Percentiles rank a stretch among this genome's conserved stretches.
phyloP scores from a whole-genome alignment of 2,329 filamentous ascomycete genomes.

The Cryphonectria carpinicola region DNA sequence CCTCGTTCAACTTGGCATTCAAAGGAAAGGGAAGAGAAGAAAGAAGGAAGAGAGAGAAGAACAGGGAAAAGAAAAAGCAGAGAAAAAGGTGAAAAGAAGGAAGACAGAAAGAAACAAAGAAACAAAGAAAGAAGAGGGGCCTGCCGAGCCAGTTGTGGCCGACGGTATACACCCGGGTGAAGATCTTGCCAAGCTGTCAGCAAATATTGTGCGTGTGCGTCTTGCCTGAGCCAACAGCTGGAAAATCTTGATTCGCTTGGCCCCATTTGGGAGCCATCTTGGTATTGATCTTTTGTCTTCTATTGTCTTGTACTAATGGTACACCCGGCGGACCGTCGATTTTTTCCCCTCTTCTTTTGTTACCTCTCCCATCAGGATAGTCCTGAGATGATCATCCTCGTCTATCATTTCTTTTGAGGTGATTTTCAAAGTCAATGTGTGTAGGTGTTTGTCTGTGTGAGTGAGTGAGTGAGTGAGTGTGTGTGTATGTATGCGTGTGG shows the following conservation, averaged over 20 bases:
- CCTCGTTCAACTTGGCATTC: neutral
- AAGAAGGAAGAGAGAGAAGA: neutral
- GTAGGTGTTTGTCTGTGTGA: neutral
- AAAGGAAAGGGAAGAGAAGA: neutral
- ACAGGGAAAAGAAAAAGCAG: too few relatives aligned
- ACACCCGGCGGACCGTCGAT: neutral
- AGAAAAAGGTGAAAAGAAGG: neutral
- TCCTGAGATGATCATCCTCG: neutral
- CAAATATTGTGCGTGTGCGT: neutral
- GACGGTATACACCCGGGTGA: neutral
- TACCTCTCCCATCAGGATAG: neutral
- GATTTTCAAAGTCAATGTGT: neutral
- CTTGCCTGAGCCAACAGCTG: neutral
- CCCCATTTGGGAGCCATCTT: neutral
- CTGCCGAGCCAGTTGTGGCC: neutral
- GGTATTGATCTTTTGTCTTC: neutral
- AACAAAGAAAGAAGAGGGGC: neutral
- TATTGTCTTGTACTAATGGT: neutral
- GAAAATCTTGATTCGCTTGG: slow-evolving; percentile 14
- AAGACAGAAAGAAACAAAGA: neutral
- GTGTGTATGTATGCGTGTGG: too few relatives aligned
- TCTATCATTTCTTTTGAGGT: neutral
- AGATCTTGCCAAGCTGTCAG: slow-evolving; percentile 11
- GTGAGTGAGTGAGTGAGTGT: neutral
- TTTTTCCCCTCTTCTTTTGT: neutral